Evolutionary conservation across 768 basidiomycete genomes (phyloP), one percentile per base, ranked within the genome.

Genomic region (Tulasnella sp.): DNA sequence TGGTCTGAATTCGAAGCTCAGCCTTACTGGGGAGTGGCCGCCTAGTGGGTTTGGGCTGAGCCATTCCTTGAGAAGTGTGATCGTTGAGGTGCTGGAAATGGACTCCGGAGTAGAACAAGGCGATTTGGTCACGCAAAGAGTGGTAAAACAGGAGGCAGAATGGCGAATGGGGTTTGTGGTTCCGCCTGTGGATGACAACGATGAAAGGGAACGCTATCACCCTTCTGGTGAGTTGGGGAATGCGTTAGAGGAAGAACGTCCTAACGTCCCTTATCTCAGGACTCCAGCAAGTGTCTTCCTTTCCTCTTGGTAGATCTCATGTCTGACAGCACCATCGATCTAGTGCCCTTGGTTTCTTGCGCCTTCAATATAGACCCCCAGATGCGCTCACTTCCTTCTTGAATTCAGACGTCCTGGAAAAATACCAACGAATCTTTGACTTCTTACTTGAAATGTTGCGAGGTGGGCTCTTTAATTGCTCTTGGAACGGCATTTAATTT

Each of bases 341-440:
- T 82, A 95, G 94, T 85, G 95, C 96, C 9, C 85, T 97, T 64
- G 96, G 97, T 85, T 97, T 97, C 84, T 86, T 97, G 20, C 95
- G 94, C 84, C 92, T 97, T 87, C 92, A 96, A 82, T 97, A 97
- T 85, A 93, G 93, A 83, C 92, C 94, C n/a, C 94, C 95, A 1
- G 88, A 88, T n/a, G 90, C 95, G 0, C 86, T 97, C 54, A 90
- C 92, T 72, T 88, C 92, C 16, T 84, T 97, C 14, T 93, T 97
- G 44, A 91, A 94, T 2, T 87, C 90, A 0, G 88, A 90, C 6
- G 89, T 93, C 44, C 85, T 96, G n/a, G 92, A 90, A 7, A 97
- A 96, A 84, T 97, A 97, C 84, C 94, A 96, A 82, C 88, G 93
- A 58, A 87, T 96, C 81, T 96, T 96, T 85, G 89, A 93, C 0